A percentile compares a stretch with the other conserved stretches of the same genome.
These are phyloP conservation scores for Phtheirospermum japonicum DNA, from an alignment of 257 asterid species.

Conservation along the genomic window DNA sequence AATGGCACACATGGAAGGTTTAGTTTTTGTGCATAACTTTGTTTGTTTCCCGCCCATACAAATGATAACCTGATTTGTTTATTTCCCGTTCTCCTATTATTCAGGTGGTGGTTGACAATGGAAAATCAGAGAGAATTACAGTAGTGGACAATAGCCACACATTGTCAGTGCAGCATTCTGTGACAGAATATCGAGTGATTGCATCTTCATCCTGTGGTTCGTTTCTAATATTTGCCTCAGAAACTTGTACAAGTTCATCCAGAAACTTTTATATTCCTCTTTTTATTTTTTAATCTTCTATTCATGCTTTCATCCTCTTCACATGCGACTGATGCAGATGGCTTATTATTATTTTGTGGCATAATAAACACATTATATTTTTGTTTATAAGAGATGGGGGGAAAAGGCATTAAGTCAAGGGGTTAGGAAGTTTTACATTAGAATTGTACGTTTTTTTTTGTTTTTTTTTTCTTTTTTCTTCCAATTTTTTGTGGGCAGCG, in stretches of 20 bases:
- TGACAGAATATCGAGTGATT: constrained; percentile 74
- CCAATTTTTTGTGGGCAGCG: not conserved
- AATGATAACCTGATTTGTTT: not conserved
- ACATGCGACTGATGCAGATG: not conserved
- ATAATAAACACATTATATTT: not conserved
- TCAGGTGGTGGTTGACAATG: constrained; percentile 74
- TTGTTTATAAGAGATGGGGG: not conserved
- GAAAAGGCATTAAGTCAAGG: not conserved
- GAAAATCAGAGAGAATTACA: constrained; percentile 82
- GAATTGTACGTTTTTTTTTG: not conserved
- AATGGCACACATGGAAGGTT: constrained; percentile 7
- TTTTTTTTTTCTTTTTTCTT: not conserved
- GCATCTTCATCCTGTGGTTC: constrained; percentile 57
- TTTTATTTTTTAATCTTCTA: not conserved
- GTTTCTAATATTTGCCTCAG: constrained; percentile 29
- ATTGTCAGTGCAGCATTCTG: constrained; percentile 66
- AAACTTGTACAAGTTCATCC: constrained; percentile 7
- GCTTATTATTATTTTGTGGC: not conserved
- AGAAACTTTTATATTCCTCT: not conserved
- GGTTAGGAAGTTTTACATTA: not conserved
- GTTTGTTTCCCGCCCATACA: constrained; percentile 14
- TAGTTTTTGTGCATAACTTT: not conserved
- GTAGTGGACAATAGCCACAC: constrained; percentile 47
- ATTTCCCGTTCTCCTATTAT: not conserved
- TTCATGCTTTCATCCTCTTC: not conserved